Conservation (phyloP, 331 rosid species). For the Malus hybrid region DNA sequence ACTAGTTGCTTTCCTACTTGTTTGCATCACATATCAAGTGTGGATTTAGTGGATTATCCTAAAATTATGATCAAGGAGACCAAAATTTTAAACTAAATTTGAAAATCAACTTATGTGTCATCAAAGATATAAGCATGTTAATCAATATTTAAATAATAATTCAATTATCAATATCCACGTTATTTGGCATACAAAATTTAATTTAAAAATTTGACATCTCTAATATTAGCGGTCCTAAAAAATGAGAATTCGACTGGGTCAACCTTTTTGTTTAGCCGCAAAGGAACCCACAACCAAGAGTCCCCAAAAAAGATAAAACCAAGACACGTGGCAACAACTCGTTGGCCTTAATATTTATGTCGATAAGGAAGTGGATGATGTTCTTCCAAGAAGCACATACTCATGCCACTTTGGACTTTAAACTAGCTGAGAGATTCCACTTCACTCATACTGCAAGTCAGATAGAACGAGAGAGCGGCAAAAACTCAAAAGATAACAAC, state of each 20-base stretch:
- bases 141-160: too few species aligned
- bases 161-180: too few species aligned
- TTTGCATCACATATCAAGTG: too few species aligned
- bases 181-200: too few species aligned
- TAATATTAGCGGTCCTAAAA: too few species aligned
- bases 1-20: too few species aligned
- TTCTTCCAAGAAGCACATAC: neutral
- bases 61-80: too few species aligned
- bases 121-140: too few species aligned
- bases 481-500: neutral
- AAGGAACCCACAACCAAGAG: neutral
- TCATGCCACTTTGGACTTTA: conserved; percentile 6
- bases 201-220: too few species aligned
- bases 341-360: conserved; percentile 9
- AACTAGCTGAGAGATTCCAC: neutral
- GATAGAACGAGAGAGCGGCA: neutral
- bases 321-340: conserved; percentile 19
- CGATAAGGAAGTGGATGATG: conserved; percentile 37
- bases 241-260: neutral
- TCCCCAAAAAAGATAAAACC: conserved; percentile 7
- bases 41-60: too few species aligned
- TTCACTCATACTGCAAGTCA: neutral
- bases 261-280: neutral
- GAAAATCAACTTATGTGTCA: too few species aligned
- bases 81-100: too few species aligned